phyloP scores from a whole-genome alignment of 352 stramenopile genomes.

The Globisporangium takayamanum region DNA sequence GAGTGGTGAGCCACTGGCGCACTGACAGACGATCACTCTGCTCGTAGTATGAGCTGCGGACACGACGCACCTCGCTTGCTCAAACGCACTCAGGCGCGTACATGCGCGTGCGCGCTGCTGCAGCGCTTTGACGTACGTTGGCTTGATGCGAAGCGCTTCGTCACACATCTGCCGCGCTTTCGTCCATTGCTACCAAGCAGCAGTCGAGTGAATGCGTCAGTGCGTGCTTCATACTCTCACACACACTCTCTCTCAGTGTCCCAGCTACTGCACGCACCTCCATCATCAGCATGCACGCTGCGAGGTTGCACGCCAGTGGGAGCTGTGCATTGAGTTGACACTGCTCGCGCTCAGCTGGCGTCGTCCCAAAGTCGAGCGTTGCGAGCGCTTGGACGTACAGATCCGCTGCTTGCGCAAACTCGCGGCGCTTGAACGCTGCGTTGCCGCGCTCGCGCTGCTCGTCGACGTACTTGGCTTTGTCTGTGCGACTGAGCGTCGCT shows the following conservation, averaged over 20 bases:
- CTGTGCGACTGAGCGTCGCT: conserved; percentile 22
- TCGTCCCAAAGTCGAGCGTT: conserved; percentile 51
- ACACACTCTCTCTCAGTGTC: no score
- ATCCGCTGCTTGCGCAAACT: conserved; percentile 51
- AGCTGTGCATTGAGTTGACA: conserved; percentile 51
- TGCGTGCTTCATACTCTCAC: no score
- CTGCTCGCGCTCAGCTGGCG: conserved; percentile 24
- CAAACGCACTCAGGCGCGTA: conserved; percentile 39
- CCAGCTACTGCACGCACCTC: conserved; percentile 21
- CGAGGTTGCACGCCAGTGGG: conserved; percentile 76
- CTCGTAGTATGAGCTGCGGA: neutral
- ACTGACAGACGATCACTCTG: neutral
- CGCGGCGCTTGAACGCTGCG: conserved; percentile 32
- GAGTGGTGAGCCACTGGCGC: neutral
- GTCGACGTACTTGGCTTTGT: conserved; percentile 40
- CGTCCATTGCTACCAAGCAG: conserved; percentile 40
- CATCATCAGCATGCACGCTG: conserved; percentile 66
- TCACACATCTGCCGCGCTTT: conserved; percentile 59
- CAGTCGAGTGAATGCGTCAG: neutral
- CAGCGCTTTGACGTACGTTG: conserved; percentile 41
- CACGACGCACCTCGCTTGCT: conserved; percentile 42
- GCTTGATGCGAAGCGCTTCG: conserved; percentile 43
- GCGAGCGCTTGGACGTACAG: conserved; percentile 65
- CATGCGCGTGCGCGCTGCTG: conserved; percentile 61
- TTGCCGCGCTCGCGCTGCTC: conserved; percentile 43